These are phyloP conservation scores for Ophiocordyceps sinensis DNA, from an alignment of 2,329 filamentous ascomycete genomes.

Conservation along the genomic window DNA sequence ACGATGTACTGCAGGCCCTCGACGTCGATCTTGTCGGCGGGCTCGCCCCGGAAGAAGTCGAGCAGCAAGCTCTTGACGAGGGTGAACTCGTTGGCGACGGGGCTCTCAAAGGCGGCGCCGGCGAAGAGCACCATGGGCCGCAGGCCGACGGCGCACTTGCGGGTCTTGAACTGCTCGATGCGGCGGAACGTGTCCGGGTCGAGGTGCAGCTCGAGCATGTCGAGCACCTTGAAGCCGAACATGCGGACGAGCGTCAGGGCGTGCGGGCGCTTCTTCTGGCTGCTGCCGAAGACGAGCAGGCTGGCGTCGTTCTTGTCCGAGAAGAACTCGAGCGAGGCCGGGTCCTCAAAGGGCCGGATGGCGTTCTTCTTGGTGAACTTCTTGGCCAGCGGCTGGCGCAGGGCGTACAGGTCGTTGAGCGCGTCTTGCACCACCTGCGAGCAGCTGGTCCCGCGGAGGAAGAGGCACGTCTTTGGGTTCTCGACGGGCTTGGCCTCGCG, in stretches of 20 bases:
- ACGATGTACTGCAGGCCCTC: conserved; percentile 89
- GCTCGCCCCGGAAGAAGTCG: conserved; percentile 76
- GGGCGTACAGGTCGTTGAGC: conserved; percentile 67
- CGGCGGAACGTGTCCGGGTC: conserved; percentile 58
- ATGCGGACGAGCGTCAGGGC: conserved; percentile 69
- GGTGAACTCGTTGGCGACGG: conserved; percentile 64
- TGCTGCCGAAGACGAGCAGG: conserved; percentile 69
- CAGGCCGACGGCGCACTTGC: conserved; percentile 64
- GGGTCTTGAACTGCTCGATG: conserved; percentile 61
- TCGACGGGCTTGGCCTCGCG: conserved; percentile 79
- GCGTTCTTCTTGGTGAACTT: conserved; percentile 96
- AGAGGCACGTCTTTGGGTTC: conserved; percentile 79
- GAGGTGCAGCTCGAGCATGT: conserved; percentile 87
- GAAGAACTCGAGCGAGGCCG: conserved; percentile 83
- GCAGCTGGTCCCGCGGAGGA: conserved; percentile 77
- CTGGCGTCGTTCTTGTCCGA: conserved; percentile 90
- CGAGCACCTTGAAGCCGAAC: conserved; percentile 76
- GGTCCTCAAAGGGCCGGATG: conserved; percentile 87
- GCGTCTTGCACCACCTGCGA: conserved; percentile 73
- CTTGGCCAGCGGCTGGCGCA: conserved; percentile 73
- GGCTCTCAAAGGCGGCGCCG: conserved; percentile 74
- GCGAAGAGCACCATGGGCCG: conserved; percentile 88
- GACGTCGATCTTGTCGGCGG: conserved; percentile 74
- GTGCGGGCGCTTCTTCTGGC: conserved; percentile 92
- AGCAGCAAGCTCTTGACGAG: conserved; percentile 75